Conservation (phyloP, 2,329 filamentous ascomycete species). For the Aspergillus japonicus region DNA sequence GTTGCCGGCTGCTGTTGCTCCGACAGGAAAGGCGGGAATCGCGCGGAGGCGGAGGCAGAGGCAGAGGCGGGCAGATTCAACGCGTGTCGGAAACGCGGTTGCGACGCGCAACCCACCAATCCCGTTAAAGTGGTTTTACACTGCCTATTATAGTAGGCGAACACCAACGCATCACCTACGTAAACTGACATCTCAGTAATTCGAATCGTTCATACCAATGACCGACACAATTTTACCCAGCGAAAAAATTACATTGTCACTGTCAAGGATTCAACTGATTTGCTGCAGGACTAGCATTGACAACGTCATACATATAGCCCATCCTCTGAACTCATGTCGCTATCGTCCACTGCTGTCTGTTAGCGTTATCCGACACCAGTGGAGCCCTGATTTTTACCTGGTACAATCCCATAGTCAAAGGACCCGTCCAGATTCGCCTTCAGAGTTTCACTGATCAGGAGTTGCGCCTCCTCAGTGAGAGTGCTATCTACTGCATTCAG, state of each 20-base stretch:
- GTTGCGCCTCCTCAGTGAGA: slow-evolving; percentile 28
- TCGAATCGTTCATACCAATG: no score
- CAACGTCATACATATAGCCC: slow-evolving; percentile 18
- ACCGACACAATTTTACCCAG: no score
- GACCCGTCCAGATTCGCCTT: slow-evolving; percentile 20
- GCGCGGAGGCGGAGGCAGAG: slow-evolving; percentile 17
- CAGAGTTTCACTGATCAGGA: slow-evolving; percentile 29
- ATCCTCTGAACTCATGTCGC: slow-evolving; percentile 19
- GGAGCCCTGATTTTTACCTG: slow-evolving; percentile 12
- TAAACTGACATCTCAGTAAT: no score
- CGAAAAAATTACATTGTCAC: neutral
- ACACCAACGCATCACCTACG: no score
- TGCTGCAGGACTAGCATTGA: neutral
- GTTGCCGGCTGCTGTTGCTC: slow-evolving; percentile 4
- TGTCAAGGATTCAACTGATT: neutral
- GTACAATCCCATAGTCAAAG: slow-evolving; percentile 26
- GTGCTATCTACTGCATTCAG: slow-evolving; percentile 25
- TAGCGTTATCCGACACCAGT: slow-evolving; percentile 5
- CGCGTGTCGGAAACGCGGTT: slow-evolving; percentile 25
- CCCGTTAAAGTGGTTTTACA: slow-evolving; percentile 23
- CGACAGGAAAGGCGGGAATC: slow-evolving; percentile 6
- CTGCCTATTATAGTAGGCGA: neutral
- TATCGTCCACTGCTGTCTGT: slow-evolving; percentile 23
- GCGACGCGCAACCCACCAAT: slow-evolving; percentile 25
- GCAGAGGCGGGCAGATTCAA: neutral